Evolutionary conservation across 306 rosid genomes (phyloP).

Genomic region (Prunus salicina): DNA sequence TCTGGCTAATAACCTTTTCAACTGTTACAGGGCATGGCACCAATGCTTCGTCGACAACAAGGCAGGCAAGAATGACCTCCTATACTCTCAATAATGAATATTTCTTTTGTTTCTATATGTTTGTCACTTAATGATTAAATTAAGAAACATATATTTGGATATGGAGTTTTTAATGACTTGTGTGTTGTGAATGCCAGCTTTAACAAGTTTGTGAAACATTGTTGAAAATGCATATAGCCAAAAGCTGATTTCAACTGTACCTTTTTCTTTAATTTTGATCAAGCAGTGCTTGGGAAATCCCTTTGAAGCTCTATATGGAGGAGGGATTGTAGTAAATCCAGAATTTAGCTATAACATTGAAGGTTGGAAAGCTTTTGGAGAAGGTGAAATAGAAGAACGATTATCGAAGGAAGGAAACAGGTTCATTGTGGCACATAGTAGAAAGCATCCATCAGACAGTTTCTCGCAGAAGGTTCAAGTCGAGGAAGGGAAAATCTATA

Average conservation of each 20-base stretch:
- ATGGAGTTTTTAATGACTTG: not conserved
- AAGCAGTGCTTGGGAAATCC: constrained; percentile 70
- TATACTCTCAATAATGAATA: not conserved
- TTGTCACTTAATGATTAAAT: not conserved
- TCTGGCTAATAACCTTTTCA: not conserved
- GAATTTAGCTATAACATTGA: constrained; percentile 48
- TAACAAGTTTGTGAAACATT: not conserved
- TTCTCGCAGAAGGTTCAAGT: constrained; percentile 60
- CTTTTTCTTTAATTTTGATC: constrained; percentile 16
- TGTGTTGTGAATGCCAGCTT: too few relatives aligned
- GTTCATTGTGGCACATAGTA: constrained; percentile 49
- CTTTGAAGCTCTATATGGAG: constrained; percentile 52
- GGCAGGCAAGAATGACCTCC: constrained; percentile 45
- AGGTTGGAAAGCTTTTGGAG: constrained; percentile 63
- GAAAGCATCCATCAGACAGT: constrained; percentile 48
- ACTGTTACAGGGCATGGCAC: constrained; percentile 46
- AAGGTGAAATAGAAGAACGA: constrained; percentile 46
- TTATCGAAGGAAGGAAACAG: constrained; percentile 51
- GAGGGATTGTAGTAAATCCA: constrained; percentile 80
- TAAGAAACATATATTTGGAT: not conserved
- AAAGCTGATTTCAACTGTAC: not conserved
- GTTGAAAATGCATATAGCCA: not conserved
- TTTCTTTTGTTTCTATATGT: not conserved
- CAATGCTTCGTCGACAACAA: constrained; percentile 43
- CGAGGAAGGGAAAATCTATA: constrained; percentile 43